phyloP scores from a whole-genome alignment of 1,284 basidiomycete species.

The Leccinum cinnamomeum region DNA sequence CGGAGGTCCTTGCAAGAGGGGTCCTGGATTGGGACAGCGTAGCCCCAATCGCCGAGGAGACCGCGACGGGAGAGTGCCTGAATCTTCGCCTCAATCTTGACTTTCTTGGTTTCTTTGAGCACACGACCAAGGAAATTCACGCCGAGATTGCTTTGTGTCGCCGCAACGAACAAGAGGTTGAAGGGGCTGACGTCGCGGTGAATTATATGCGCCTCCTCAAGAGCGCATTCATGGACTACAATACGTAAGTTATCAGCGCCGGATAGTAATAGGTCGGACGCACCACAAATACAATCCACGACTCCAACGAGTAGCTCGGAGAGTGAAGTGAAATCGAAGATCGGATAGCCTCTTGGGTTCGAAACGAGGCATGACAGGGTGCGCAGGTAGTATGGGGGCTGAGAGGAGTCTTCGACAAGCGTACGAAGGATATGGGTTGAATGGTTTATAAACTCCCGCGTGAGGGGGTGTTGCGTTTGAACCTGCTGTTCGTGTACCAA shows the following conservation, averaged over 20 bases:
- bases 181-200: slow-evolving; percentile 7
- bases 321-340: background rate
- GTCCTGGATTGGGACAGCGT: background rate
- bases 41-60: background rate
- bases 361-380: background rate
- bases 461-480: background rate
- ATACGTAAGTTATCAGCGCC: background rate
- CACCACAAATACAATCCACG: background rate
- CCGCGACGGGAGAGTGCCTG: background rate
- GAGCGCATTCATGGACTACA: slow-evolving; percentile 2
- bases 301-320: background rate
- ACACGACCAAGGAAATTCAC: background rate
- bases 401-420: background rate
- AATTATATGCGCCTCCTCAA: background rate
- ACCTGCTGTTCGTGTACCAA: background rate
- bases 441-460: background rate
- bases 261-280: background rate
- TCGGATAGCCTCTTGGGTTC: background rate
- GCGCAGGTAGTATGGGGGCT: background rate
- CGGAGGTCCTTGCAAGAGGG: background rate
- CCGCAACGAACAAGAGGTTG: slow-evolving; percentile 4
- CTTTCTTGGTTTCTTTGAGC: background rate
- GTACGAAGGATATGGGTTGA: background rate
- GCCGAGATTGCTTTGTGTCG: background rate
- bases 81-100: background rate